A percentile compares a stretch with the other conserved stretches of the same genome.
phyloP scores from a whole-genome alignment of 2,329 filamentous ascomycete species.

The Paraphaeosphaeria sporulosa region DNA sequence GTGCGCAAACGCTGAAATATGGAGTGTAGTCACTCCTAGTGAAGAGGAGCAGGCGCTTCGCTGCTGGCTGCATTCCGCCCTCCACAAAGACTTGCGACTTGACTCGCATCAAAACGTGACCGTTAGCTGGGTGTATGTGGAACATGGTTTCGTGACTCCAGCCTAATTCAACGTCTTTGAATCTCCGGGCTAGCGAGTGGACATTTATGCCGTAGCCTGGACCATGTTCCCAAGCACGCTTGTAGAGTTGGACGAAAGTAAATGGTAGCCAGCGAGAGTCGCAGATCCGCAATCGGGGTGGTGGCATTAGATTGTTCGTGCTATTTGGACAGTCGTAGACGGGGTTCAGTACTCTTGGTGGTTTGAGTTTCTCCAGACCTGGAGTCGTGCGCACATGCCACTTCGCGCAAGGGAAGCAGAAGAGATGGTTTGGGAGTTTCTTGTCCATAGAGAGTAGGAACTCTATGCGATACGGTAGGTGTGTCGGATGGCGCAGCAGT shows the following conservation, averaged over 20 bases:
- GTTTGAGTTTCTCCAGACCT: slow-evolving; percentile 62
- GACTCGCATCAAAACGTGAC: slow-evolving; percentile 66
- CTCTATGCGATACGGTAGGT: slow-evolving; percentile 55
- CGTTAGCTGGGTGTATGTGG: slow-evolving; percentile 59
- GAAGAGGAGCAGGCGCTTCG: slow-evolving; percentile 64
- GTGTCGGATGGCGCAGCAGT: slow-evolving; percentile 47
- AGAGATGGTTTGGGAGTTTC: slow-evolving; percentile 62
- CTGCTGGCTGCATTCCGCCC: slow-evolving; percentile 59
- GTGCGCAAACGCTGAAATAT: slow-evolving; percentile 68
- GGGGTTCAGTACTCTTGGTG: slow-evolving; percentile 62
- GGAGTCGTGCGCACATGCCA: slow-evolving; percentile 64
- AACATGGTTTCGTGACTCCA: slow-evolving; percentile 64
- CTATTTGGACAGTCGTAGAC: slow-evolving; percentile 64
- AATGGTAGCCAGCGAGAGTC: slow-evolving; percentile 65
- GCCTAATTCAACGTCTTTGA: slow-evolving; percentile 58
- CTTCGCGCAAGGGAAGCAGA: slow-evolving; percentile 65
- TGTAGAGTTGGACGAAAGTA: slow-evolving; percentile 65
- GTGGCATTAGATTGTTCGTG: slow-evolving; percentile 59
- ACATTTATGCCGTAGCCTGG: slow-evolving; percentile 48
- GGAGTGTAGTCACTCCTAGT: slow-evolving; percentile 67
- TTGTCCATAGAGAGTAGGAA: slow-evolving; percentile 63
- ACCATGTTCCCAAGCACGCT: slow-evolving; percentile 58
- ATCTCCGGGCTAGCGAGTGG: slow-evolving; percentile 58
- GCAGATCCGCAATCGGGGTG: slow-evolving; percentile 58
- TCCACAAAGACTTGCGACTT: slow-evolving; percentile 61